Evolutionary conservation across 2,329 filamentous ascomycete genomes (phyloP).

Genomic region (Alternaria arborescens): DNA sequence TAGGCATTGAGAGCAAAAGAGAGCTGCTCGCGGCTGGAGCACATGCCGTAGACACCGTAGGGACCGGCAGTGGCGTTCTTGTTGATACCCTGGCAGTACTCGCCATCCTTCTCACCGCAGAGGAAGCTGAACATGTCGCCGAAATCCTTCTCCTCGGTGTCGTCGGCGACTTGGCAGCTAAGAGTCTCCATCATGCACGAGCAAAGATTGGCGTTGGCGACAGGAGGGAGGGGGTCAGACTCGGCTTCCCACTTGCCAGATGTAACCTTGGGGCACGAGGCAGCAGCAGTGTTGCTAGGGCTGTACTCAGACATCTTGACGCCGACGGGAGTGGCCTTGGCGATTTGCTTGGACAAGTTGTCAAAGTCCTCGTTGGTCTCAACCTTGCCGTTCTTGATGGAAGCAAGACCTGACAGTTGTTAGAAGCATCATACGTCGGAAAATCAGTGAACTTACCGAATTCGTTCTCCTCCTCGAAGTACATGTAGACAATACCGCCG

Average conservation of each 20-base stretch:
- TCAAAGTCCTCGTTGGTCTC: conserved; percentile 66
- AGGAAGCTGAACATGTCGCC: conserved; percentile 76
- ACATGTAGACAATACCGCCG: conserved; percentile 99
- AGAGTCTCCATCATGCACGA: conserved; percentile 82
- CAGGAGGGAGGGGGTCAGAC: conserved; percentile 75
- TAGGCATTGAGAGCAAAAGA: conserved; percentile 78
- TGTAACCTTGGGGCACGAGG: conserved; percentile 73
- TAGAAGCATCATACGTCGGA: conserved; percentile 1
- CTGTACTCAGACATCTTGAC: conserved; percentile 74
- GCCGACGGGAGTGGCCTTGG: conserved; percentile 70
- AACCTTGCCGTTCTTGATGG: conserved; percentile 65
- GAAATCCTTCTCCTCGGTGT: conserved; percentile 66
- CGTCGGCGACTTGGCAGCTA: conserved; percentile 69
- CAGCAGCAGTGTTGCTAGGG: conserved; percentile 73
- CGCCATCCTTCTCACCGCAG: conserved; percentile 65
- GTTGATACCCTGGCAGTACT: conserved; percentile 72
- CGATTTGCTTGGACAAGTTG: conserved; percentile 73
- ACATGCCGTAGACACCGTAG: conserved; percentile 84
- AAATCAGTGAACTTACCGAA: conserved; percentile 68
- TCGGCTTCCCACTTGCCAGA: conserved; percentile 72
- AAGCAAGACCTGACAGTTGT: conserved; percentile 67
- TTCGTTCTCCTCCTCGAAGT: conserved; percentile 89
- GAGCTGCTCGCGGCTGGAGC: conserved; percentile 73
- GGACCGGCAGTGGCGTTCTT: conserved; percentile 71
- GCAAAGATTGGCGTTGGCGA: conserved; percentile 81